Percentiles rank a stretch among this genome's conserved stretches.
phyloP scores from a whole-genome alignment of 768 basidiomycete genomes.

The Lentinus brumalis region DNA sequence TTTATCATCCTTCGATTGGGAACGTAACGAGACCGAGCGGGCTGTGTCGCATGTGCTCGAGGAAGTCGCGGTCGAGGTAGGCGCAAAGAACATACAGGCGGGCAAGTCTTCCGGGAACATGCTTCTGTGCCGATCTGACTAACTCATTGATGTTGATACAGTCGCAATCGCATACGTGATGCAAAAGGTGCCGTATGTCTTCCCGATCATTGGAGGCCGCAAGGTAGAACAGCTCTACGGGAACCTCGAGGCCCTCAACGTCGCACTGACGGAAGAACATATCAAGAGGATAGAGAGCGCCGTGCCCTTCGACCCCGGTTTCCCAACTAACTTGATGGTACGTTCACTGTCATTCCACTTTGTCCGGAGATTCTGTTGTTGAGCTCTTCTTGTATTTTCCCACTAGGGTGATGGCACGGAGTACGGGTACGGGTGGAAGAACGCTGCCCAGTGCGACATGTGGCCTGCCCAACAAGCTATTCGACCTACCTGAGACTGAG shows the following conservation, averaged over 20 bases:
- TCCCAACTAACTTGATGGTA: too few species aligned
- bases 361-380: too few species aligned
- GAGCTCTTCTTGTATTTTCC: too few species aligned
- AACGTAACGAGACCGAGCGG: slow-evolving; percentile 37
- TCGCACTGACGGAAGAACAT: slow-evolving; percentile 24
- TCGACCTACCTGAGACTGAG: background rate
- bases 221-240: slow-evolving; percentile 23
- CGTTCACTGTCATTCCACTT: too few species aligned
- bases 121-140: too few species aligned
- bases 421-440: background rate
- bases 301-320: slow-evolving; percentile 18
- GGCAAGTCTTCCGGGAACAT: background rate
- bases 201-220: slow-evolving; percentile 22
- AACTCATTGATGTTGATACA: slow-evolving; percentile 25
- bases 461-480: background rate
- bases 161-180: slow-evolving; percentile 33
- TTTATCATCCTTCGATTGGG: slow-evolving; percentile 31
- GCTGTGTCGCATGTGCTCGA: slow-evolving; percentile 38
- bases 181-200: slow-evolving; percentile 28
- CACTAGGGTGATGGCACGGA: background rate
- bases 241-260: slow-evolving; percentile 21
- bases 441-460: background rate
- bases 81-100: slow-evolving; percentile 27
- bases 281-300: slow-evolving; percentile 24
- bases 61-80: slow-evolving; percentile 42